A percentile compares a stretch with the other conserved stretches of the same genome.
Evolutionary conservation across 1,139 yeast genomes (phyloP).

Genomic region (Hansenula lynferdii): DNA sequence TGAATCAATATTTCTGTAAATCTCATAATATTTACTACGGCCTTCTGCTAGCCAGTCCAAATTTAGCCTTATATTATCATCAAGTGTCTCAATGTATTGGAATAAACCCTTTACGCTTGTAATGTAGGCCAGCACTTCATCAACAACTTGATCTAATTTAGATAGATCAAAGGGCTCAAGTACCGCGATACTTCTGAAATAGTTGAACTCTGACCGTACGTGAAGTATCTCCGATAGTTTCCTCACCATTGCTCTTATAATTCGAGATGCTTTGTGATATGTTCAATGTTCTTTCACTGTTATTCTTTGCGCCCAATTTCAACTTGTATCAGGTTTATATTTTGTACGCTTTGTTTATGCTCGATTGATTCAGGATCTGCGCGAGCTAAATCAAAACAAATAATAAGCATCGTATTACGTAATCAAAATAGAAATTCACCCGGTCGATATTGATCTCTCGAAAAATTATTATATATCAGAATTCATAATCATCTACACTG

Average conservation of each 20-base stretch:
- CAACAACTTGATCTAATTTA: slow-evolving; percentile 13
- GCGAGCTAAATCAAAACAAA: not conserved
- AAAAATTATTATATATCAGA: no score
- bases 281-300: no score
- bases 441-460: no score
- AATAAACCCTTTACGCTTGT: slow-evolving; percentile 12
- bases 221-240: slow-evolving; percentile 19
- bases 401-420: no score
- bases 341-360: not conserved
- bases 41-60: slow-evolving; percentile 50
- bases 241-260: slow-evolving; percentile 3
- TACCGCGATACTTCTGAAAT: slow-evolving; percentile 18
- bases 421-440: no score
- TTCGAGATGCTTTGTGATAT: not conserved
- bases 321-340: not conserved
- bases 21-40: slow-evolving; percentile 34
- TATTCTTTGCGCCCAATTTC: not conserved
- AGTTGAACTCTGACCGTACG: slow-evolving; percentile 18
- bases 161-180: slow-evolving; percentile 20
- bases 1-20: slow-evolving; percentile 34
- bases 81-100: slow-evolving; percentile 3
- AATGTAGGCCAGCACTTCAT: slow-evolving; percentile 17
- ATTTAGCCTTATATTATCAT: slow-evolving; percentile 2
- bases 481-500: no score
- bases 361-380: not conserved